Evolutionary conservation across 768 basidiomycete species (phyloP), one percentile per base, ranked within the genome.

Genomic region (Heimioporus sp.): DNA sequence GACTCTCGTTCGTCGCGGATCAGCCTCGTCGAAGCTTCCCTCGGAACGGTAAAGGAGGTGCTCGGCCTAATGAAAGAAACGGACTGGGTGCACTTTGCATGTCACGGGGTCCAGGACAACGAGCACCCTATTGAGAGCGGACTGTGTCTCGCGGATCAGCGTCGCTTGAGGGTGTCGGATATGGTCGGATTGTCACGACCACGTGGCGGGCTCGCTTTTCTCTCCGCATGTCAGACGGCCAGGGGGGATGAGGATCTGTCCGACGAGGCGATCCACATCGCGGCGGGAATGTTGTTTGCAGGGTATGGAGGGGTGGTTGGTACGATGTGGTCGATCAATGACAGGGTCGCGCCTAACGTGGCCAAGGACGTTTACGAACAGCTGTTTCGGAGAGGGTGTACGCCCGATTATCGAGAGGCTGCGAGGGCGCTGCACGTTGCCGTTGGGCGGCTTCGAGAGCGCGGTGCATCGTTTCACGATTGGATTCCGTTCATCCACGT

Each of bases 221-320:
- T 79, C 4, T 76, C 77, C 3, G 79, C 78, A 2, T 79, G 78
- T 53, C 68, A 79, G 52, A 78, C 73, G 6, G 74, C 73, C 0
- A 66, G 54, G 39, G 73, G 75, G 0, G 60, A 66, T 30, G 43
- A 57, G 62, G 67, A 52, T 43, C 66, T 69, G 4, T 51, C 67
- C 0, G 67, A 73, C 4, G 75, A 76, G 52, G 68, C 65, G 0
- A 53, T 79, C 6, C 75, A 79, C 60, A 55, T 78, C 4, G 72
- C 78, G 0, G 73, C 70, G 2, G 75, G 71, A 8, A 72, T 79
- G 70, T 52, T 73, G 19, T 51, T 65, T n/a, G 59, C 60, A 0
- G 70, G 70, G 0, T 71, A 61, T 46, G 39, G 42, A n/a, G 59
- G 65, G 9, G 73, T 72, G 2, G 62, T 78, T 19, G 76, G 63